These are phyloP conservation scores for Leccinum longicurvipes DNA, from an alignment of 768 basidiomycete genomes.

Conservation along the genomic window DNA sequence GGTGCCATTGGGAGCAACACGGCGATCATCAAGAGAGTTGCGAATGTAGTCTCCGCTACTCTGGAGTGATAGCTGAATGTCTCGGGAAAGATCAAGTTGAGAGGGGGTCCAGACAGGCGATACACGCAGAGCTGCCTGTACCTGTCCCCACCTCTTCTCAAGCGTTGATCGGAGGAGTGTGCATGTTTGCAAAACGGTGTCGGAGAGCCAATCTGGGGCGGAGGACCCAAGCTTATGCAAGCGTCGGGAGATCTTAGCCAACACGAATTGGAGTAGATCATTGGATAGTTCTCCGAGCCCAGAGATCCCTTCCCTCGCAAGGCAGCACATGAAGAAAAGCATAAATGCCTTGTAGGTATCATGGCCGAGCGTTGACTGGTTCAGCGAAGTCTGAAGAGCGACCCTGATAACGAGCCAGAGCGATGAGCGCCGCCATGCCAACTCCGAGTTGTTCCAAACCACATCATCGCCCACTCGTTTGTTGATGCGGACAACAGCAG, in stretches of 20 bases:
- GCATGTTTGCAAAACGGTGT: background rate
- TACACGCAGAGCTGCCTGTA: background rate
- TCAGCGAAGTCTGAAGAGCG: constrained; percentile 36
- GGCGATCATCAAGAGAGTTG: constrained; percentile 5
- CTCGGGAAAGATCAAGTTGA: constrained; percentile 23
- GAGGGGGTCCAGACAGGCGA: constrained; percentile 31
- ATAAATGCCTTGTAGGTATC: constrained; percentile 32
- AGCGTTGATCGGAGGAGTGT: background rate
- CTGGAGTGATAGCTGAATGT: constrained; percentile 34
- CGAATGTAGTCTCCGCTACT: constrained; percentile 29
- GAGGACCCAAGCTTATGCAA: background rate
- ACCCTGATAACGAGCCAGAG: constrained; percentile 49
- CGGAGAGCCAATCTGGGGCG: background rate
- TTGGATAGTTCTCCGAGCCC: constrained; percentile 1
- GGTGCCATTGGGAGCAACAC: background rate
- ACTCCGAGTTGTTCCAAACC: constrained; percentile 15
- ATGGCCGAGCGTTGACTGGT: constrained; percentile 8
- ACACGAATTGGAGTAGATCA: background rate
- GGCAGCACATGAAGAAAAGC: constrained; percentile 21
- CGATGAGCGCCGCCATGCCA: constrained; percentile 47
- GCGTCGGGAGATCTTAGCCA: background rate
- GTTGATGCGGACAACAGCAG: constrained; percentile 21
- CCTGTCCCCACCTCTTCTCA: background rate
- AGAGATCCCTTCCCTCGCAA: constrained; percentile 2
- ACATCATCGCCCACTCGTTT: constrained; percentile 41